Evolutionary conservation across 2,329 filamentous ascomycete species (phyloP), one percentile per base, ranked within the genome.

Genomic region (Laburnicola sp.): DNA sequence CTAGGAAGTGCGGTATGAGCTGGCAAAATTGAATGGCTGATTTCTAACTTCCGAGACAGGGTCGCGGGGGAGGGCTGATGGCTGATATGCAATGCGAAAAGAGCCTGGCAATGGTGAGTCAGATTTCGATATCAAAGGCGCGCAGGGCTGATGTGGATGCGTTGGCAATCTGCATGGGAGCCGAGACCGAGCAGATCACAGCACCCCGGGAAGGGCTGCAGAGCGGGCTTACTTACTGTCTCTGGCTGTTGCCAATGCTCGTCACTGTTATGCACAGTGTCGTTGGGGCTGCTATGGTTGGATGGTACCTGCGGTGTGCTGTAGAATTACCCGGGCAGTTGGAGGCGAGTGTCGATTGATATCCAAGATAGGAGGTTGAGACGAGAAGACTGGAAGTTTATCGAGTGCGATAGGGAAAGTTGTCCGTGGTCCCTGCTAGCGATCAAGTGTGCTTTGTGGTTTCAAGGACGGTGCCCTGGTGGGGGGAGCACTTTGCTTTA

Each of bases 71-170:
- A 53, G 49, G 57, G 62, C 57, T 60, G 54, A 59, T 57, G 50
- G 46, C 46, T 51, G 53, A 58, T 57, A 58, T 59, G 61, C 57
- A 58, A 58, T 43, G 51, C 57, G 57, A 59, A 43, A 54, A 54
- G 46, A 59, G 60, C 49, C 65, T 68, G 59, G 45, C 41, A 56
- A 45, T 39, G 45, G 59, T 72, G 64, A 70, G 69, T 72, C 64
- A 72, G 69, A 70, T 65, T 66, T 65, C 16, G 68, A 66, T 69
- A 66, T 68, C 58, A 56, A 48, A 48, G 50, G 51, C 35, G 52
- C 45, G 59, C 65, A 67, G 60, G 68, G 64, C 65, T 65, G 62
- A 59, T 57, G 56, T 42, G 53, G 58, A 57, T 70, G 65, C 59
- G 69, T 54, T 69, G 66, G 69, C 68, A 64, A 50, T 16, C 16